Percentiles rank a stretch among this genome's conserved stretches.
These are phyloP conservation scores for Priceomyces castillae DNA, from an alignment of 805 yeast species.

Conservation along the genomic window DNA sequence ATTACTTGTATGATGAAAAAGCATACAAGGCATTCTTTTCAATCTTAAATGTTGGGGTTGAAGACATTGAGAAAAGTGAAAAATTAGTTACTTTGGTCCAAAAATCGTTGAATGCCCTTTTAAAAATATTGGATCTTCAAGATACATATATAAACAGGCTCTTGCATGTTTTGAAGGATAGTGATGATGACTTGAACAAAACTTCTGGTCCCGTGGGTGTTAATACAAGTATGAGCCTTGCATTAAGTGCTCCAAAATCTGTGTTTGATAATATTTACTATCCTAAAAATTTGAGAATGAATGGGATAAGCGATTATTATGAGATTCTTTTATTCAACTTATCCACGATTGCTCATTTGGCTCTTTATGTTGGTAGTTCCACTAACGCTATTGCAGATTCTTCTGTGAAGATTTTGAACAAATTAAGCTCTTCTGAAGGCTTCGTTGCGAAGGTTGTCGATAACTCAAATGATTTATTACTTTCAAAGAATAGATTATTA, in stretches of 20 bases:
- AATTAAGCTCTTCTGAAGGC: slow-evolving; percentile 47
- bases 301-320: slow-evolving; percentile 61
- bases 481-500: slow-evolving; percentile 59
- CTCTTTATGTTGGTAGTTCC: slow-evolving; percentile 66
- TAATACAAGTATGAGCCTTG: slow-evolving; percentile 29
- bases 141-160: slow-evolving; percentile 56
- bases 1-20: slow-evolving; percentile 57
- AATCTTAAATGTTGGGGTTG: slow-evolving; percentile 59
- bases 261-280: slow-evolving; percentile 32
- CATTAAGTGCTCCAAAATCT: slow-evolving; percentile 19
- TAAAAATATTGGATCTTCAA: slow-evolving; percentile 50
- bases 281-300: slow-evolving; percentile 50
- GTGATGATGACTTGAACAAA: slow-evolving; percentile 13
- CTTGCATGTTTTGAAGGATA: slow-evolving; percentile 47
- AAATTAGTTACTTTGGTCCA: slow-evolving; percentile 11
- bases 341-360: slow-evolving; percentile 69
- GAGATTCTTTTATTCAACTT: slow-evolving; percentile 71
- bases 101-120: slow-evolving; percentile 42
- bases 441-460: slow-evolving; percentile 32
- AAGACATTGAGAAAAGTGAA: slow-evolving; percentile 46
- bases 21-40: slow-evolving; percentile 56
- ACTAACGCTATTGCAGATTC: slow-evolving; percentile 48
- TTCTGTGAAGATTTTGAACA: slow-evolving; percentile 52
- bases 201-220: slow-evolving; percentile 16
- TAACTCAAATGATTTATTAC: slow-evolving; percentile 21